Conservation (phyloP, 129 eudicot genomes). For the Artemisia annua region DNA sequence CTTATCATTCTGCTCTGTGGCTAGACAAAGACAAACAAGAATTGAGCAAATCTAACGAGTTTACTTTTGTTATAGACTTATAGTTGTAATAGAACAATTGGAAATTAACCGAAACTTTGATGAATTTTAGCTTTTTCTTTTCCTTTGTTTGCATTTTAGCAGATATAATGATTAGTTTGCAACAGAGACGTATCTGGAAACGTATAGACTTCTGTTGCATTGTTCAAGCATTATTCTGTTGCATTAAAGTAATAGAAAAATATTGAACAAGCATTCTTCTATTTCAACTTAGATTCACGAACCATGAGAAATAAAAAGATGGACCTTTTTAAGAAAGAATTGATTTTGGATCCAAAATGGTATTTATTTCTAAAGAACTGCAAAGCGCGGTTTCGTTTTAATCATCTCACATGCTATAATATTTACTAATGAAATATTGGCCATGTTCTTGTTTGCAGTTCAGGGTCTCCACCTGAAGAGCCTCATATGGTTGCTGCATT, state of each 20-base stretch:
- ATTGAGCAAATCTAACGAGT: not conserved
- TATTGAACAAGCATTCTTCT: not conserved
- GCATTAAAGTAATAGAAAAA: not conserved
- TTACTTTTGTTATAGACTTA: not conserved
- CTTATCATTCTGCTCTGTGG: no score
- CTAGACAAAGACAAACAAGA: no score
- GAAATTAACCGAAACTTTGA: not conserved
- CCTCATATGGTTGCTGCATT: conserved; percentile 92
- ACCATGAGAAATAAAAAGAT: no score
- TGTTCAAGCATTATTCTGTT: not conserved
- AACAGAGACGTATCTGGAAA: not conserved
- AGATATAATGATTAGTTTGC: conserved; percentile 14
- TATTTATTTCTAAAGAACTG: no score
- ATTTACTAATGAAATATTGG: conserved; percentile 5
- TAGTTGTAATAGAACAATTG: not conserved
- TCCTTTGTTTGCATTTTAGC: not conserved
- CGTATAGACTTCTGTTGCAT: not conserved
- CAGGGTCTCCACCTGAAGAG: conserved; percentile 89
- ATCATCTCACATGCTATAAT: no score
- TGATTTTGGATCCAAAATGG: no score
- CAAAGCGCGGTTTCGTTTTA: no score
- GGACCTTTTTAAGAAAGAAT: no score
- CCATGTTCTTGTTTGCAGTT: conserved; percentile 55
- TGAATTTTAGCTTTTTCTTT: not conserved
- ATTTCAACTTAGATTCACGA: not conserved